Evolutionary conservation across 2,329 filamentous ascomycete genomes (phyloP).

Genomic region (Ceratocystis lukuohia): DNA sequence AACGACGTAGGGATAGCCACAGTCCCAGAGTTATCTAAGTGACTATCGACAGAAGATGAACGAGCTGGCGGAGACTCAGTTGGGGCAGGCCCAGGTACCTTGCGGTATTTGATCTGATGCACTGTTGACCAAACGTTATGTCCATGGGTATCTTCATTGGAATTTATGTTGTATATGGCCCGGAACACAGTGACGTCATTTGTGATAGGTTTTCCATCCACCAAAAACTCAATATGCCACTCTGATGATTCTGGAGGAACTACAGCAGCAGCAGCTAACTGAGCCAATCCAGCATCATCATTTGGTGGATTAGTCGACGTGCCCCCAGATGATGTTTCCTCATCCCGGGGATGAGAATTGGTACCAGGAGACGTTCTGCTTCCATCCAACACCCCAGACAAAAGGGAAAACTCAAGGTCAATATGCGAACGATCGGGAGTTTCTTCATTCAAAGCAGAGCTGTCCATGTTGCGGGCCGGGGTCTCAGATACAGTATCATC

Average conservation of each 20-base stretch:
- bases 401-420: not conserved
- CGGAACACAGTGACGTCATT: constrained; percentile 95
- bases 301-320: not conserved
- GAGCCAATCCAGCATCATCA: not conserved
- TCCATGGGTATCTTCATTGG: constrained; percentile 26
- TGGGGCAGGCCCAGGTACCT: constrained; percentile 70
- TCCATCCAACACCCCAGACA: not conserved
- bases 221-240: constrained; percentile 93
- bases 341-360: not conserved
- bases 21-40: constrained; percentile 29
- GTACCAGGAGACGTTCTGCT: not conserved
- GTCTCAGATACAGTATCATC: constrained; percentile 26
- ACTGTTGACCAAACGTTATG: constrained; percentile 81
- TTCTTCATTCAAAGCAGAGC: not conserved
- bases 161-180: constrained; percentile 56
- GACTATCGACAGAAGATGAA: constrained; percentile 1
- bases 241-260: constrained; percentile 33
- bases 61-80: constrained; percentile 43
- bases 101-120: constrained; percentile 83
- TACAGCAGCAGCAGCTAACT: not conserved
- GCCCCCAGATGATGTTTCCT: not conserved
- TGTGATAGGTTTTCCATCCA: constrained; percentile 68
- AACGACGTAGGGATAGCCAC: constrained; percentile 62
- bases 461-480: not conserved
- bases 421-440: not conserved